These are phyloP conservation scores for Paramecium sonneborni DNA, from an alignment of 73 alveolate genomes.

Conservation along the genomic window DNA sequence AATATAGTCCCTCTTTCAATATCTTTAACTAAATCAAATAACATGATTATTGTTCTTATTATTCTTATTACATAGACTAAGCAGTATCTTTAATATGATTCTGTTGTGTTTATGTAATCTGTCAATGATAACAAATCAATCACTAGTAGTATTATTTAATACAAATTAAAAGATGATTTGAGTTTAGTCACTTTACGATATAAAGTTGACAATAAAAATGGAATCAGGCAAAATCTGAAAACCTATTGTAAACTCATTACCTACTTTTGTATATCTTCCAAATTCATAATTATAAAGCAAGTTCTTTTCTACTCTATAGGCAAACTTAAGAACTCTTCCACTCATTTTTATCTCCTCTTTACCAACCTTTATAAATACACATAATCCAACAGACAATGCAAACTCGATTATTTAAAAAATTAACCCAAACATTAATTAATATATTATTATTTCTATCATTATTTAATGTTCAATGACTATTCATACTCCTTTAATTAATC, in stretches of 20 bases:
- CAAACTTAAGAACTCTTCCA: slow-evolving; percentile 7
- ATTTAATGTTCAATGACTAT: background rate
- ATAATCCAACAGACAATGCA: background rate
- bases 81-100: slow-evolving; percentile 14
- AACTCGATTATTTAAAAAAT: background rate
- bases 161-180: background rate
- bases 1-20: background rate
- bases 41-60: background rate
- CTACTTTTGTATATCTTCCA: slow-evolving; percentile 49
- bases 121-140: background rate
- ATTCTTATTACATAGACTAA: background rate
- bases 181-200: background rate
- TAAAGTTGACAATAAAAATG: background rate
- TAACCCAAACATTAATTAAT: background rate
- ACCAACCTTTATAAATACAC: background rate
- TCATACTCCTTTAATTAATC: slow-evolving; percentile 83
- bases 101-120: slow-evolving; percentile 36
- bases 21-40: background rate
- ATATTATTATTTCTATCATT: background rate
- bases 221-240: slow-evolving; percentile 31
- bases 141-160: background rate
- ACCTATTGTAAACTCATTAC: slow-evolving; percentile 25
- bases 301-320: slow-evolving; percentile 28
- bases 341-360: slow-evolving; percentile 12
- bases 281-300: slow-evolving; percentile 46